phyloP scores from a whole-genome alignment of 768 basidiomycete genomes.

The Russula griseocarnosa region DNA sequence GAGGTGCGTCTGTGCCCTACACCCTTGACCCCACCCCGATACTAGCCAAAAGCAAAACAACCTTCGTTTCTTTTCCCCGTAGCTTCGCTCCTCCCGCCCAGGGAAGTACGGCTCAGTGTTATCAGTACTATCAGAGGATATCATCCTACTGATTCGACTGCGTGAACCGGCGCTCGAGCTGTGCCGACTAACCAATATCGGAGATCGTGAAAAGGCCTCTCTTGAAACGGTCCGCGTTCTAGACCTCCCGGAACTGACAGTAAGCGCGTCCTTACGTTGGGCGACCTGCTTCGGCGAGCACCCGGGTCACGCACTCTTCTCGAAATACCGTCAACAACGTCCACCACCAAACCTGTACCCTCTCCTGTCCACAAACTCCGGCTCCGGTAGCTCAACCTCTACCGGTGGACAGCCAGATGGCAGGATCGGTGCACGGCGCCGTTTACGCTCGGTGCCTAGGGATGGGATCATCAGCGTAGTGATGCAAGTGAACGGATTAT shows the following conservation, averaged over 20 bases:
- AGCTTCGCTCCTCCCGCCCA: slow-evolving; percentile 7
- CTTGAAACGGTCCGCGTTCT: slow-evolving; percentile 18
- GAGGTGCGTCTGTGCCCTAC: slow-evolving; percentile 3
- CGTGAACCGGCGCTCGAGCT: slow-evolving; percentile 17
- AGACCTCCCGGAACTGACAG: slow-evolving; percentile 1
- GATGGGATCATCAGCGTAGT: slow-evolving; percentile 20
- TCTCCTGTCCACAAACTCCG: neutral
- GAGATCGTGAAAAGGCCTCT: neutral
- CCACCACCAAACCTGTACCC: neutral
- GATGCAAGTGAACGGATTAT: slow-evolving; percentile 9
- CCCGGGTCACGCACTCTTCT: slow-evolving; percentile 18
- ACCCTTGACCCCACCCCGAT: too few relatives aligned
- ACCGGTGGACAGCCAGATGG: neutral
- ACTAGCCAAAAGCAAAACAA: neutral
- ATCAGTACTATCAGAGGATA: slow-evolving; percentile 12
- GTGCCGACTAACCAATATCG: slow-evolving; percentile 11
- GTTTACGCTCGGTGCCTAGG: slow-evolving; percentile 10
- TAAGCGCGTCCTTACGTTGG: slow-evolving; percentile 8
- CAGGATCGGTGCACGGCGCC: neutral
- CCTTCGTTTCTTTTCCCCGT: neutral
- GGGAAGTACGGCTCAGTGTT: slow-evolving; percentile 19
- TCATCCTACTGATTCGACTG: slow-evolving; percentile 15
- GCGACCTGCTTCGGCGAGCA: slow-evolving; percentile 22
- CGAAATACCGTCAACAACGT: neutral
- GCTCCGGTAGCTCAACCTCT: neutral